Base-by-base conservation (phyloP, 2,329 filamentous ascomycete genomes). In the Ophiognomonia clavigignenti-juglandacearum region DNA sequence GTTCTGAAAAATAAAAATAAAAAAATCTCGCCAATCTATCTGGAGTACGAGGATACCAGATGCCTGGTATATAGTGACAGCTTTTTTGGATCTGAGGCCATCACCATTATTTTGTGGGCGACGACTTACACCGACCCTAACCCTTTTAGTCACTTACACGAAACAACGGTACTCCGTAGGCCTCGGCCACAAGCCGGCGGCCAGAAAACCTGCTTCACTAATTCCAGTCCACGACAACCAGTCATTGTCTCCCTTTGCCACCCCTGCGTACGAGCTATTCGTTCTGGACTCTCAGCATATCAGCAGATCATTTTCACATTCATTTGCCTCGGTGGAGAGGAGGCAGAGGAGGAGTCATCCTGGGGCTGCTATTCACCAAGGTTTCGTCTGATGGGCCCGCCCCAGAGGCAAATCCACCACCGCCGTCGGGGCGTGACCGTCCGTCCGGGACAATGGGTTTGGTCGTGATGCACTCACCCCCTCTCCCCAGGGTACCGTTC, bases 71-170 rank as follows among this genome's bases (percentile, higher is more conserved):
- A 10, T 26, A 6, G 10, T 26, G 24, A 10, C 10, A 6, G 24
- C 6, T 10, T 10, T 26, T 10, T 6, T 10, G 24, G 6, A 6
- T 26, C 10, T 6, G 24, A 26, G 24, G 24, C 24, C 24, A 26
- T 26, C 24, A 10, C 24, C 24, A 26, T 26, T 6, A 26, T 26
- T 26, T 6, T n/a, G 31, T n/a, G 29, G 6, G 29, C 13, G 13
- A 11, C 16, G 20, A 46, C 47, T 46, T 46, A 50, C 22, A 50
- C 43, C 11, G 37, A 49, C 42, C 47, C 47, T 49, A 38, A 50
- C 43, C 26, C 37, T 29, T 31, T 27, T 5, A 7, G 8, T 26
- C n/a, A 26, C 23, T 16, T 18, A 18, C n/a, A 22, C 24, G 16
- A 16, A 4, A n/a, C 16, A 3, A 13, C 16, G 18, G 8, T 18